Base-by-base conservation (phyloP, 2,329 filamentous ascomycete species). In the Sporothrix brasiliensis region DNA sequence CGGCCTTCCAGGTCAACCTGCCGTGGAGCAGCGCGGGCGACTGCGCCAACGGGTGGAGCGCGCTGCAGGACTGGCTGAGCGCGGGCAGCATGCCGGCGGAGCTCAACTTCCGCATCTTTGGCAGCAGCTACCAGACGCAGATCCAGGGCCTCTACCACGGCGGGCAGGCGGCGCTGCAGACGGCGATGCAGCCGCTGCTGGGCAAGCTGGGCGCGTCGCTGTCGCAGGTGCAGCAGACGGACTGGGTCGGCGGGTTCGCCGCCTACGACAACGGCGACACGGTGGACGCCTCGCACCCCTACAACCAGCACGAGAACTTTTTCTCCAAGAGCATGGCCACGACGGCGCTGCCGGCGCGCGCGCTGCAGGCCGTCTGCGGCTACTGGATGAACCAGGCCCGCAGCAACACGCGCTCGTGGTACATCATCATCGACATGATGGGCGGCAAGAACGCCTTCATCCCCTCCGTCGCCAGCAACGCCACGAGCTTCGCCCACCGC, bases 401-500 rank as follows among this genome's bases (percentile, higher is more conserved):
- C 10, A 73, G 75, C 47, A 76, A 74, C 72, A 72, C 68, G 52
- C 76, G 76, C 21, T 65, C 73, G 67, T 80, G 78, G 78, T 80
- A 75, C 72, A 73, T 79, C 65, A 77, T 78, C 67, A 76, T 80
- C 47, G 79, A 80, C 72, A 72, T 78, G 56, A 77, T 78, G 70
- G 79, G 79, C 49, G 78, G 78, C 49, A 73, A 74, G 39, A 80
- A 80, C 73, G 81, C 81, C 1, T 80, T 77, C 72, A 75, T 83
- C 49, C 74, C 79, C 1, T 72, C 77, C 0, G 70, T 79, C 1
- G 39, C 73, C 0, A 70, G 72, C 0, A 41, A 75, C 9, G 74
- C 75, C 9, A 79, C 79, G 1, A 77, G 81, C 2, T 84, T 80
- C 73, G 75, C 77, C 0, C 80, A 82, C 73, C 80, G 80, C 34